Base-by-base conservation (phyloP, 78 protist species). In the Trichosphaerium sp. region DNA sequence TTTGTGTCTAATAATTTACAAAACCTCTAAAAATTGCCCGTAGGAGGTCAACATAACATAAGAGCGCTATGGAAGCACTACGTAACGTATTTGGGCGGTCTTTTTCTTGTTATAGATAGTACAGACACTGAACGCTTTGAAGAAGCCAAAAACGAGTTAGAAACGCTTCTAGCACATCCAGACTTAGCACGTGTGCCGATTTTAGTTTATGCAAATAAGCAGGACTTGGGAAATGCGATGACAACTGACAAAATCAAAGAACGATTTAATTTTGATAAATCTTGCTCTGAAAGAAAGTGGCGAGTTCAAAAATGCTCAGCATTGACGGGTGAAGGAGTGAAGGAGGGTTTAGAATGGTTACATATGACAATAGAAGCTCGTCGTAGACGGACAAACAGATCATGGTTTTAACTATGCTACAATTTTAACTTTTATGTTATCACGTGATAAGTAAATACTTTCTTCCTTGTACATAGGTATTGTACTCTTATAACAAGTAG, bases 321-420 rank as follows among this genome's bases (percentile, higher is more conserved):
- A 7, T 32, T 32, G 41, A 1, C 59, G 2, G 80, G 80, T 6
- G 76, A 1, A 3, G 80, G 82, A 8, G 66, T 75, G 60, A 58
- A 56, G 66, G 81, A 75, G 34, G 81, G 81, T 32, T 39, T 75
- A 34, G 78, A 68, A 4, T 75, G 81, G 81, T 67, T 75, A n/a
- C n/a, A n/a, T n/a, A n/a, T n/a, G n/a, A n/a, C n/a, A n/a, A n/a
- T n/a, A n/a, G n/a, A n/a, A n/a, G n/a, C n/a, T n/a, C n/a, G n/a
- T n/a, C n/a, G n/a, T n/a, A n/a, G n/a, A n/a, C n/a, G n/a, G n/a
- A n/a, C n/a, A n/a, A n/a, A n/a, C n/a, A n/a, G n/a, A n/a, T n/a
- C n/a, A n/a, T n/a, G n/a, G n/a, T n/a, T n/a, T n/a, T n/a, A n/a
- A n/a, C n/a, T n/a, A n/a, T n/a, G n/a, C n/a, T n/a, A n/a, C n/a